Base-by-base conservation (phyloP, 23 red algal genomes). In the Chondrus crispus region DNA sequence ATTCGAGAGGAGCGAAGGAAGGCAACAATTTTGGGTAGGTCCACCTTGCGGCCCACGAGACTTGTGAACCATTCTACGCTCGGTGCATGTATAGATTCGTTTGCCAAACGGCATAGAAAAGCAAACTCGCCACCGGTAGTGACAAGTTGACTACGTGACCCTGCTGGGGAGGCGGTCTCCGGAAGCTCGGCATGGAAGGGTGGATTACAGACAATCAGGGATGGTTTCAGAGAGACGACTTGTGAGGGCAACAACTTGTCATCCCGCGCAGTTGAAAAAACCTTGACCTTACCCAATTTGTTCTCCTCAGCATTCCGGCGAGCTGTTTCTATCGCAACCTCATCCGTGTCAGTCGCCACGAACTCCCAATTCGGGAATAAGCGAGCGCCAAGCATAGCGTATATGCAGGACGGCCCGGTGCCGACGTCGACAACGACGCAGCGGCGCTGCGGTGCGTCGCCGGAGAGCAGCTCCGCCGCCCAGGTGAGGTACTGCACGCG, bases 401-500 rank as follows among this genome's bases (percentile, higher is more conserved):
- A 92, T 8, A 92, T 92, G 29, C 53, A 62, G 12, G 88, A 92
- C 28, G 88, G 75, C 26, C 88, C 88, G 12, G 88, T 92, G 10
- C 88, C 74, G 51, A 92, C 66, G 52, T 92, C 88, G 54, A 92
- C 55, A 9, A 81, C 74, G 40, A 58, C 46, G 14, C 47, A 20
- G 35, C 41, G 14, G 28, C 55, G 63, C 35, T 32, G 2, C 8
- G 30, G 11, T 20, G 26, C 26, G 26, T 20, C n/a, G 22, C 24
- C 12, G 7, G 88, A 40, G 24, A 92, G 46, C 18, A 92, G 58
- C 24, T 14, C 38, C 16, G 64, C 53, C 29, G 88, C 88, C 88
- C 88, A 92, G 10, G 20, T 30, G 5, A 92, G 75, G n/a, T 92
- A 92, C 75, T 92, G 88, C 19, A 92, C 75, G 35, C 88, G 52